Evolutionary conservation across 169 alveolate species (phyloP).

Genomic region (Plasmodium vinckei): DNA sequence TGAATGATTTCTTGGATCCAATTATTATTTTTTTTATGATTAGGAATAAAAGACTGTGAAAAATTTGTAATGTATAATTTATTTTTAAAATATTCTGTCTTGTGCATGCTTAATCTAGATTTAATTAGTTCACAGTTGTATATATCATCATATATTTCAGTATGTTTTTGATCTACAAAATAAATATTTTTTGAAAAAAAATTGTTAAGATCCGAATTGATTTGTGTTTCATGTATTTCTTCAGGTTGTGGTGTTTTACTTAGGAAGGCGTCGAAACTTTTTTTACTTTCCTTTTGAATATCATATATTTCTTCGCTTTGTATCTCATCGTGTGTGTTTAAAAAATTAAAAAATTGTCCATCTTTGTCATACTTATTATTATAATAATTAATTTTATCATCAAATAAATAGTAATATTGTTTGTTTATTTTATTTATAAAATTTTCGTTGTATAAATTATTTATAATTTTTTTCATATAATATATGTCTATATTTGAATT

Average conservation of each 20-base stretch:
- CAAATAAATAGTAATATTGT: constrained; percentile 17
- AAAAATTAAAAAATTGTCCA: background rate
- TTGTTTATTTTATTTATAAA: constrained; percentile 28
- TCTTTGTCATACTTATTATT: background rate
- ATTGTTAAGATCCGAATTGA: background rate
- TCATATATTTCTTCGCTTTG: background rate
- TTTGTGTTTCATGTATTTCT: background rate
- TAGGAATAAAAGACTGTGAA: background rate
- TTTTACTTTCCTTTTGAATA: too few relatives aligned
- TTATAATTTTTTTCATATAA: constrained; percentile 56
- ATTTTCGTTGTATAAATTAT: constrained; percentile 55
- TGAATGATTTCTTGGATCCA: background rate
- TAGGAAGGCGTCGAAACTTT: background rate
- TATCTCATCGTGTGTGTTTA: background rate
- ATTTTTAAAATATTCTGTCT: constrained; percentile 26
- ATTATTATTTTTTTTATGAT: background rate
- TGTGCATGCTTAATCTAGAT: constrained; percentile 3
- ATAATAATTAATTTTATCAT: constrained; percentile 2
- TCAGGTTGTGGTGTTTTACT: background rate
- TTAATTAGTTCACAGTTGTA: constrained; percentile 63
- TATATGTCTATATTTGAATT: constrained; percentile 40
- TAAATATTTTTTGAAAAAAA: background rate
- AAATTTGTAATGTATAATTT: background rate
- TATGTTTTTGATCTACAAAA: constrained; percentile 4
- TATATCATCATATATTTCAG: constrained; percentile 38